Conservation (phyloP, 768 basidiomycete genomes). For the Lyophyllum shimeji region DNA sequence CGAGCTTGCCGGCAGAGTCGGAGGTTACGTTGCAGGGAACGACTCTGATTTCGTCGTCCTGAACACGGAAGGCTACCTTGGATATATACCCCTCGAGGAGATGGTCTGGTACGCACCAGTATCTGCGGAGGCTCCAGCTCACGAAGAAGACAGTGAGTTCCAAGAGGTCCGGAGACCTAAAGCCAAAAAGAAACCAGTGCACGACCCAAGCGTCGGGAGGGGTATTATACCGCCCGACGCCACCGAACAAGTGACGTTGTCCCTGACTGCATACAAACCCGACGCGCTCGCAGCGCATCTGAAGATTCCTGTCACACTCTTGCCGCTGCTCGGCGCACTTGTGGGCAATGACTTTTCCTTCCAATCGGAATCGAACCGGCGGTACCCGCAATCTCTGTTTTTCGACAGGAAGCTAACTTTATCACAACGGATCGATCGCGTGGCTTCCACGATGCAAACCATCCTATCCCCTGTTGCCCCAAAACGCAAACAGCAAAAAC, state of each 20-base stretch:
- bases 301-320: constrained; percentile 64
- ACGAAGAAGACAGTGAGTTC: constrained; percentile 54
- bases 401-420: constrained; percentile 61
- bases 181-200: constrained; percentile 39
- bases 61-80: constrained; percentile 72
- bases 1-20: constrained; percentile 71
- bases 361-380: constrained; percentile 44
- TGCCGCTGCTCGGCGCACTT: constrained; percentile 76
- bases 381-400: constrained; percentile 59
- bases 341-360: constrained; percentile 81
- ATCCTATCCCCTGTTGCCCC: constrained; percentile 51
- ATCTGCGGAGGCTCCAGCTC: constrained; percentile 26
- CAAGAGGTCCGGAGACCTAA: constrained; percentile 57
- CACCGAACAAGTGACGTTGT: constrained; percentile 42
- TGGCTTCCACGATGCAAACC: constrained; percentile 54
- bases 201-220: constrained; percentile 25
- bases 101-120: constrained; percentile 61
- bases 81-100: constrained; percentile 75
- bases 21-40: constrained; percentile 72
- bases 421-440: constrained; percentile 65
- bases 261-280: constrained; percentile 62
- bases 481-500: constrained; percentile 47
- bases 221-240: constrained; percentile 57
- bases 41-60: constrained; percentile 86
- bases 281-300: constrained; percentile 60